Evolutionary conservation across 192 early-diverging fungal species (phyloP), one percentile per base, ranked within the genome.

Genomic region (Phlyctochytrium arcticum): DNA sequence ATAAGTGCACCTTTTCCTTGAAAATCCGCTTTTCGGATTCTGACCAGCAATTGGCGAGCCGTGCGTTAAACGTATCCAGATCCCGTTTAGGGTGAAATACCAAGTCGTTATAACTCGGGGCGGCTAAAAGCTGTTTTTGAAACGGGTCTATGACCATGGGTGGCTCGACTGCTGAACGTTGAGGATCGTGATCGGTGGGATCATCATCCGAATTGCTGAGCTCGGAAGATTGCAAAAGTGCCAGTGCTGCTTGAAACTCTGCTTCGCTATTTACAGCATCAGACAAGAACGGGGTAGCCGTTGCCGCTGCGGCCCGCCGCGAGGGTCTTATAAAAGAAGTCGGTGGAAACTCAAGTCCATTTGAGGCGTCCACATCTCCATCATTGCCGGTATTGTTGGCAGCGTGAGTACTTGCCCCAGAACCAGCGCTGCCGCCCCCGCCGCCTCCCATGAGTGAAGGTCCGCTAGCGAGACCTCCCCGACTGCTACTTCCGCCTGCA

Each of bases 181-280:
- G 36, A 7, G 54, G 50, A 17, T 72, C 65, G 9, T 62, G 51
- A 17, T 70, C 51, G 26, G 54, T 62, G 8, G 46, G 44, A 31
- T 74, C 70, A 12, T 54, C 48, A 39, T 63, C 51, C 9, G 48
- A 27, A 17, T 49, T 57, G 12, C 57, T 47, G 21, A 50, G 55
- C 36, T 59, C 70, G 0, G 63, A 67, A 9, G 70, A 62, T 4
- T 65, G 63, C 36, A 78, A 66, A 57, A 79, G 60, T 3, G 72
- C 68, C 10, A 82, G 57, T 4, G 74, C 72, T 30, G 76, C 50
- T 37, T 80, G 70, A 62, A 63, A 82, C 60, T 82, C 80, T 2
- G 71, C 75, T 42, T 82, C 80, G n/a, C 65, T 77, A 24, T 68
- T 54, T 10, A 82, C 80, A n/a, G 73, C 53, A 72, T 82, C 80